Percentiles rank a stretch among this genome's conserved stretches.
phyloP scores from a whole-genome alignment of 108 stramenopile genomes.

The Cyclotella choctawhatcheeana region DNA sequence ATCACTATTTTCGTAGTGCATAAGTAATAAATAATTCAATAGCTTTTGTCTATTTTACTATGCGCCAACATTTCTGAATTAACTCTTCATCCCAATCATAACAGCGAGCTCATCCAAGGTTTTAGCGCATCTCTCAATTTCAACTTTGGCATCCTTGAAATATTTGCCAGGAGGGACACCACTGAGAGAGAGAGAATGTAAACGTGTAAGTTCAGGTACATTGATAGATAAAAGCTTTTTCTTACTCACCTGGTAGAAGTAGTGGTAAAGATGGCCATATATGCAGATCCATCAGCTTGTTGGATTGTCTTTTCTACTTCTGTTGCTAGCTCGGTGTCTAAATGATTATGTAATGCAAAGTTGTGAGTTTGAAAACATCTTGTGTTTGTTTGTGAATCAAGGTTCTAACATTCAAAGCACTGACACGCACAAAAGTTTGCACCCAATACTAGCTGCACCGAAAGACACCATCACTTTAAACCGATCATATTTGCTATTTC shows the following conservation, averaged over 20 bases:
- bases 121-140: slow-evolving; percentile 42
- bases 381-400: background rate
- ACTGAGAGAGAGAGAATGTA: slow-evolving; percentile 48
- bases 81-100: slow-evolving; percentile 20
- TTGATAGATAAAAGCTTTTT: too few species aligned
- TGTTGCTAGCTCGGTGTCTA: slow-evolving; percentile 43
- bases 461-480: background rate
- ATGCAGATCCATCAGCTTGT: slow-evolving; percentile 53
- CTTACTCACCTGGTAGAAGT: slow-evolving; percentile 50
- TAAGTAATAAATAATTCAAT: too few species aligned
- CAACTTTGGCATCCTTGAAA: slow-evolving; percentile 60
- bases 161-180: slow-evolving; percentile 49
- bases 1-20: too few species aligned
- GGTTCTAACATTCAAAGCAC: background rate
- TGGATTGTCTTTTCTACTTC: slow-evolving; percentile 49
- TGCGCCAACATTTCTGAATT: too few species aligned
- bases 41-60: too few species aligned
- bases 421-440: background rate
- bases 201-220: slow-evolving; percentile 48
- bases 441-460: background rate
- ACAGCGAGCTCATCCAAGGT: slow-evolving; percentile 54
- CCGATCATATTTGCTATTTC: slow-evolving; percentile 46
- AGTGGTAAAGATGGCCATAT: slow-evolving; percentile 57
- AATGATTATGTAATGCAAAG: background rate
- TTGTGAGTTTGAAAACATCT: background rate